phyloP scores from a whole-genome alignment of 331 rosid species.

The Pyracantha coccinea region DNA sequence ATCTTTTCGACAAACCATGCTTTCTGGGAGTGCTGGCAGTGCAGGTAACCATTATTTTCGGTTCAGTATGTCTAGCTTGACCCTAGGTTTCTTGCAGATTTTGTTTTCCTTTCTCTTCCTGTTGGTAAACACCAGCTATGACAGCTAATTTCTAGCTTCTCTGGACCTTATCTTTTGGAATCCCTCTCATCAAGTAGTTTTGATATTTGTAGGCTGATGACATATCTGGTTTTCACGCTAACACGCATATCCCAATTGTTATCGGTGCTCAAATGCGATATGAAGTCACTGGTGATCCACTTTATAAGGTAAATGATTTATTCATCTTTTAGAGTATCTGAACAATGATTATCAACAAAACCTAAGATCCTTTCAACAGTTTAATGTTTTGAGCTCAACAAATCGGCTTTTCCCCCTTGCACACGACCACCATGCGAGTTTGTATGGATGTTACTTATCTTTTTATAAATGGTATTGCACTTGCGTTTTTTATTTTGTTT shows the following conservation, averaged over 20 bases:
- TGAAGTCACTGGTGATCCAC: constrained; percentile 82
- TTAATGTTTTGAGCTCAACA: not conserved
- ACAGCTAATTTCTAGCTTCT: not conserved
- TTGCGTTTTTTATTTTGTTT: not conserved
- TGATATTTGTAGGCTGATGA: constrained; percentile 54
- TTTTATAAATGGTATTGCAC: not conserved
- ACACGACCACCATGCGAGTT: not conserved
- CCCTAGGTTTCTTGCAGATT: not conserved
- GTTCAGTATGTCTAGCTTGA: not conserved
- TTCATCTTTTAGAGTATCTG: not conserved
- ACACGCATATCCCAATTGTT: constrained; percentile 84
- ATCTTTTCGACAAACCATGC: constrained; percentile 92
- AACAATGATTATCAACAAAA: constrained; percentile 1
- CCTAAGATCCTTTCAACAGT: not conserved
- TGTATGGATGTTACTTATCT: not conserved
- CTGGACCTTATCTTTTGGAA: not conserved
- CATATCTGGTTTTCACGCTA: constrained; percentile 60
- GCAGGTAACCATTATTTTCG: constrained; percentile 40
- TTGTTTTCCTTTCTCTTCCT: not conserved
- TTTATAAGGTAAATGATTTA: constrained; percentile 50
- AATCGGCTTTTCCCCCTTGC: not conserved
- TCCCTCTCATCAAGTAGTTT: not conserved
- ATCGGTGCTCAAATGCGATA: constrained; percentile 85
- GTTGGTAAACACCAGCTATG: not conserved
- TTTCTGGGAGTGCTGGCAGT: constrained; percentile 80